These are phyloP conservation scores for Podospora conica DNA, from an alignment of 495 filamentous ascomycete species.

Conservation along the genomic window DNA sequence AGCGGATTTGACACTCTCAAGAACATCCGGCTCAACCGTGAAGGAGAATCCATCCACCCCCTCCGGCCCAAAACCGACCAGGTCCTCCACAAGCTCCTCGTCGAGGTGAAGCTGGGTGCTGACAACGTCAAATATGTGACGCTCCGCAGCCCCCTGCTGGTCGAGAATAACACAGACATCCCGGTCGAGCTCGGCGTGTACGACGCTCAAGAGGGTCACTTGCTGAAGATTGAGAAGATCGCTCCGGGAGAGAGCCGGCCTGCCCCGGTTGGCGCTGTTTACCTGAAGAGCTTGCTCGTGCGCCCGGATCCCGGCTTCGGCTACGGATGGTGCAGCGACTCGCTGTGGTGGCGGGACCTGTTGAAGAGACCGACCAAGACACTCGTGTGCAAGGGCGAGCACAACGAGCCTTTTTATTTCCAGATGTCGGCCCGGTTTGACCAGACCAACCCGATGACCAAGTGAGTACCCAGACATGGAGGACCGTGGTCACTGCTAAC, in stretches of 20 bases:
- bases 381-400: slow-evolving; percentile 78
- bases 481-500: slow-evolving; percentile 20
- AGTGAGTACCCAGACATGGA: slow-evolving; percentile 30
- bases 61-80: slow-evolving; percentile 72
- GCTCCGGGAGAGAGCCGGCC: slow-evolving; percentile 86
- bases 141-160: slow-evolving; percentile 85
- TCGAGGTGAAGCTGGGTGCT: slow-evolving; percentile 80
- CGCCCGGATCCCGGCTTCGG: slow-evolving; percentile 95
- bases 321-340: slow-evolving; percentile 86
- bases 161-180: slow-evolving; percentile 98
- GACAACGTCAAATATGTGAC: slow-evolving; percentile 98
- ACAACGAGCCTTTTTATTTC: slow-evolving; percentile 87
- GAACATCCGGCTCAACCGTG: slow-evolving; percentile 83
- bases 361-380: slow-evolving; percentile 76
- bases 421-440: slow-evolving; percentile 83
- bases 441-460: slow-evolving; percentile 71
- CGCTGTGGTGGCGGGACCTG: slow-evolving; percentile 86
- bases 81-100: slow-evolving; percentile 79
- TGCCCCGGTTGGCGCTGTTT: slow-evolving; percentile 87
- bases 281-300: slow-evolving; percentile 81
- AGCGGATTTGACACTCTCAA: slow-evolving; percentile 89
- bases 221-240: slow-evolving; percentile 97
- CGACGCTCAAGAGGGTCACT: slow-evolving; percentile 77
- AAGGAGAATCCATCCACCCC: slow-evolving; percentile 85
- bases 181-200: slow-evolving; percentile 92